Evolutionary conservation across 2,329 filamentous ascomycete genomes (phyloP), one percentile per base, ranked within the genome.

Genomic region (Monosporascus sp.): DNA sequence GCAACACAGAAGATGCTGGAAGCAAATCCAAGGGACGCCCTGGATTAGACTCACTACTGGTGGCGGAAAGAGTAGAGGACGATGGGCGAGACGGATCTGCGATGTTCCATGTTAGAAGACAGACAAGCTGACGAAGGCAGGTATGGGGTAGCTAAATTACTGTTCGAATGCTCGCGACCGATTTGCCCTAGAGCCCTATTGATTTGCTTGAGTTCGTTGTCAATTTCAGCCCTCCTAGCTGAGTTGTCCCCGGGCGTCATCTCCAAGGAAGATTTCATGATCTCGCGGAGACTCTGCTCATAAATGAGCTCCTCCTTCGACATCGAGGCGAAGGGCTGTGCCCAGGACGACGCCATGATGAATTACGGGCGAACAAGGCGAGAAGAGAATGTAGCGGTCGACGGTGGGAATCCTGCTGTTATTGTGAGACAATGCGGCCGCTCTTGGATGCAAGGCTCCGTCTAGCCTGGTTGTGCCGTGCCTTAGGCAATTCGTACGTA

Each of bases 271-370:
- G 24, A 9, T 11, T 17, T 17, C 5, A 55, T 35, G 25, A 54
- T 54, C 38, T 54, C 24, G 31, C 55, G 49, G 15, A 59, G 8
- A 6, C 46, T 20, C 24, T 57, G 38, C 20, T 55, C 51, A 14
- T 52, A 49, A 5, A 35, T 7, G 14, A 59, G 25, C 5, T 57
- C 54, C 17, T 41, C 52, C 31, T 51, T 41, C 8, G 25, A 36
- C 41, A 46, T 46, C 18, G 17, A 20, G 18, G 17, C 38, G 38
- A n/a, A 41, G 38, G 49, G 36, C 24, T 25, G 44, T 20, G 36
- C 18, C 17, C 48, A 48, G 41, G 45, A 41, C 38, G 38, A 8
- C 38, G 38, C 38, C 38, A 57, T 57, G 25, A 9, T 53, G 50
- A 25, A n/a, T 11, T 37, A 35, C n/a, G 37, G 38, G 36, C 36